A percentile compares a stretch with the other conserved stretches of the same genome.
Conservation (phyloP, 768 basidiomycete genomes). For the Pulveroboletus sp. region DNA sequence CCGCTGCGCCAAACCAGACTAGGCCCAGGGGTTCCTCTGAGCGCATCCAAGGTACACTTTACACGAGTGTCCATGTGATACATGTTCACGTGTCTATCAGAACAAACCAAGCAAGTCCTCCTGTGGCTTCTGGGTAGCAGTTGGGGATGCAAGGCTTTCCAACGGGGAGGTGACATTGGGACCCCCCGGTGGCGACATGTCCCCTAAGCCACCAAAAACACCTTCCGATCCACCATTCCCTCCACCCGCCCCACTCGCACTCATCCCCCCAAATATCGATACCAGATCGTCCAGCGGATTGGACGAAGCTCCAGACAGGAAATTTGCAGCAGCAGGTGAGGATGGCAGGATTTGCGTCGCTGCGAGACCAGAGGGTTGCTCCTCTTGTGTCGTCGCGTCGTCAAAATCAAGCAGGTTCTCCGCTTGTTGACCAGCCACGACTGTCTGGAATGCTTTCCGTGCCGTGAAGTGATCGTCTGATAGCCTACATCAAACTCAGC, state of each 20-base stretch:
- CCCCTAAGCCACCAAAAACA: conserved; percentile 19
- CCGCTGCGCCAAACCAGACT: no score
- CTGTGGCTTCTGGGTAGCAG: conserved; percentile 33
- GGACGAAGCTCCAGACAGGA: conserved; percentile 73
- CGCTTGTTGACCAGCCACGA: conserved; percentile 86
- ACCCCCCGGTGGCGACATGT: conserved; percentile 7
- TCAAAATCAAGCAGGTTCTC: conserved; percentile 96
- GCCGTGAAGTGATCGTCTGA: conserved; percentile 69
- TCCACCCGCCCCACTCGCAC: conserved; percentile 23
- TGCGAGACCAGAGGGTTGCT: conserved; percentile 66
- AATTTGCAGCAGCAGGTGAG: conserved; percentile 68
- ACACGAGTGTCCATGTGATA: conserved; percentile 1
- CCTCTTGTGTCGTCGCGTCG: conserved; percentile 57
- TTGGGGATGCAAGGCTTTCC: conserved; percentile 19
- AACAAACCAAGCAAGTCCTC: conserved; percentile 58
- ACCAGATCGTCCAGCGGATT: conserved; percentile 94
- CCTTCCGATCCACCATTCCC: conserved; percentile 8
- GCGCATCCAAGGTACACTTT: no score
- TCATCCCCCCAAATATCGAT: conserved; percentile 76
- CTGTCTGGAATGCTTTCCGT: conserved; percentile 86
- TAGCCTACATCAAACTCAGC: conserved; percentile 33
- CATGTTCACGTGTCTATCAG: conserved; percentile 24
- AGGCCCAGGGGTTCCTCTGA: no score
- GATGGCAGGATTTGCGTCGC: conserved; percentile 71
- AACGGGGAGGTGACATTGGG: conserved; percentile 15